Evolutionary conservation across 2,329 filamentous ascomycete genomes (phyloP).

Genomic region (Albifimbria verrucaria): DNA sequence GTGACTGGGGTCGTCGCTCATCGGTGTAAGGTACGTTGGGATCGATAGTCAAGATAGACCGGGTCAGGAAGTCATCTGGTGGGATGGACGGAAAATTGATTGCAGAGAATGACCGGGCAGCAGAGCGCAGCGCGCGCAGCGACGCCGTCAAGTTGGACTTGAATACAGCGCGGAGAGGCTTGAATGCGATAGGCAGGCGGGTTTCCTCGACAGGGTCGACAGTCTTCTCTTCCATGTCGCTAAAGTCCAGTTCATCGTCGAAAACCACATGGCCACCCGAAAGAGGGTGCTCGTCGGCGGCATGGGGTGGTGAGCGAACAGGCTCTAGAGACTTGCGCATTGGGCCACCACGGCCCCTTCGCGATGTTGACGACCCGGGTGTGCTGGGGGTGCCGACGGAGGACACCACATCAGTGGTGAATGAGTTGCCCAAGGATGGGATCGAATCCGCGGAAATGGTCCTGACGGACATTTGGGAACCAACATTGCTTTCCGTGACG

Average conservation of each 20-base stretch:
- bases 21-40: conserved; percentile 65
- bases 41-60: conserved; percentile 66
- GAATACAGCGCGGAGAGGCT: conserved; percentile 55
- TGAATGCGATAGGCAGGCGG: conserved; percentile 25
- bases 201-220: conserved; percentile 11
- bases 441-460: conserved; percentile 60
- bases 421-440: conserved; percentile 56
- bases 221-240: conserved; percentile 36
- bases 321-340: conserved; percentile 51
- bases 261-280: conserved; percentile 25
- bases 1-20: conserved; percentile 62
- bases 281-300: conserved; percentile 49
- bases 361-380: conserved; percentile 24
- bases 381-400: conserved; percentile 48
- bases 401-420: conserved; percentile 45
- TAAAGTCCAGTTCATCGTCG: conserved; percentile 44
- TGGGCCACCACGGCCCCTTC: conserved; percentile 32
- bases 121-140: conserved; percentile 59
- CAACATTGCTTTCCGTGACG: conserved; percentile 49
- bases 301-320: conserved; percentile 52
- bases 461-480: conserved; percentile 50
- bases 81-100: conserved; percentile 63
- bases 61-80: conserved; percentile 63
- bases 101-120: conserved; percentile 60
- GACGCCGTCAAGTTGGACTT: conserved; percentile 69